Evolutionary conservation across 345 rosid species (phyloP).

Genomic region (Aethionema arabicum): DNA sequence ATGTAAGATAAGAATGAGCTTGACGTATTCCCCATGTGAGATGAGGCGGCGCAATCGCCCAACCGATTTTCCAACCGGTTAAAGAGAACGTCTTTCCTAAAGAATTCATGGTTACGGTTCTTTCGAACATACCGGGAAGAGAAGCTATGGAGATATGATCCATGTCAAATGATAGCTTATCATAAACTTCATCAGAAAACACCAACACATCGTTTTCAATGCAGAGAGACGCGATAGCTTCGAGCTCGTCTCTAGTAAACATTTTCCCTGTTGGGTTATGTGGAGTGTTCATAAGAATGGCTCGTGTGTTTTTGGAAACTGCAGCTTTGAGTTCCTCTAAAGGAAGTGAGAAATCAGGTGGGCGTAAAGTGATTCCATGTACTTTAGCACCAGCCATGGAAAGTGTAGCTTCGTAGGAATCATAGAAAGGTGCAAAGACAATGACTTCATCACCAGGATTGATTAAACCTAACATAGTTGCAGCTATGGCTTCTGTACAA

Average conservation of each 20-base stretch:
- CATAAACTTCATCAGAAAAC: constrained; percentile 87
- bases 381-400: constrained; percentile 97
- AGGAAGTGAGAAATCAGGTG: constrained; percentile 76
- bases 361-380: constrained; percentile 70
- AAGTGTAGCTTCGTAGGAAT: constrained; percentile 91
- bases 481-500: constrained; percentile 95
- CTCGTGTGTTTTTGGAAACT: constrained; percentile 70
- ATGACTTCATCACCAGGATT: constrained; percentile 96
- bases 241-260: constrained; percentile 78
- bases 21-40: constrained; percentile 86
- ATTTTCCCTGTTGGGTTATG: constrained; percentile 97
- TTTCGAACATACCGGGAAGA: constrained; percentile 89
- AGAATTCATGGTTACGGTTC: constrained; percentile 90
- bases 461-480: constrained; percentile 75
- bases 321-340: constrained; percentile 72
- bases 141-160: constrained; percentile 94
- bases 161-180: constrained; percentile 84
- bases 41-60: constrained; percentile 94
- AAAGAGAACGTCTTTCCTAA: constrained; percentile 91
- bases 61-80: constrained; percentile 98
- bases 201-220: constrained; percentile 83
- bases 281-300: constrained; percentile 83
- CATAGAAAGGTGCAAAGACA: constrained; percentile 87
- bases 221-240: constrained; percentile 69
- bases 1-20: constrained; percentile 90